Percentiles rank a stretch among this genome's conserved stretches.
Conservation (phyloP, 371 early-diverging fungal species). For the Mucor plumbeus region DNA sequence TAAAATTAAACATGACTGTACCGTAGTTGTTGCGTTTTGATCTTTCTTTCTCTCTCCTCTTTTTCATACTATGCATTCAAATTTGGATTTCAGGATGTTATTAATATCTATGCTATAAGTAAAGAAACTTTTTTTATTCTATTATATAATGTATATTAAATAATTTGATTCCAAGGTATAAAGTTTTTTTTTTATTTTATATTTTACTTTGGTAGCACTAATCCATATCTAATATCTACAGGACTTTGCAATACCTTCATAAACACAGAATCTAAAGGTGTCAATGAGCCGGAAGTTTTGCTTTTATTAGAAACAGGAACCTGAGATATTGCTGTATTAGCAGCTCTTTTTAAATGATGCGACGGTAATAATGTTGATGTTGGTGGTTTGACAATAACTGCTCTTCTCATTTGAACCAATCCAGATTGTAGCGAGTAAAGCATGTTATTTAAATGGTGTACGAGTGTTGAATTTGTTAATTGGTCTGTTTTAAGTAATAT, state of each 20-base stretch:
- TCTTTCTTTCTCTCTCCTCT: too few relatives aligned
- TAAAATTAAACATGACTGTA: too few relatives aligned
- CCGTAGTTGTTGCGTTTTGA: too few relatives aligned
- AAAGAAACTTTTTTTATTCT: background rate
- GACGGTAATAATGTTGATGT: background rate
- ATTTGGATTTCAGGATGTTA: background rate
- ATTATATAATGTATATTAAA: background rate
- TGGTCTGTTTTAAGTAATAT: conserved; percentile 29
- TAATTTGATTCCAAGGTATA: too few relatives aligned
- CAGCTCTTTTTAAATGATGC: too few relatives aligned
- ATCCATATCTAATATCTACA: conserved; percentile 15
- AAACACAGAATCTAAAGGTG: conserved; percentile 18
- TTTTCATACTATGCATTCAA: too few relatives aligned
- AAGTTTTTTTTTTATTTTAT: too few relatives aligned
- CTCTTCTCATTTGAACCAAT: conserved; percentile 25
- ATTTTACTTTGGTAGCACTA: conserved; percentile 23
- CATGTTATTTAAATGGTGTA: conserved; percentile 14
- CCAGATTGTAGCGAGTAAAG: conserved; percentile 18
- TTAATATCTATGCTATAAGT: background rate
- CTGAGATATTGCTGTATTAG: background rate
- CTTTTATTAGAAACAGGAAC: background rate
- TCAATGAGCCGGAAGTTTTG: background rate
- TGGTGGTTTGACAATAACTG: background rate
- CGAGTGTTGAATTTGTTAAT: conserved; percentile 1
- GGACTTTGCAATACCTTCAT: conserved; percentile 15